Conservation (phyloP, 345 rosid genomes). For the Sisymbrium irio region DNA sequence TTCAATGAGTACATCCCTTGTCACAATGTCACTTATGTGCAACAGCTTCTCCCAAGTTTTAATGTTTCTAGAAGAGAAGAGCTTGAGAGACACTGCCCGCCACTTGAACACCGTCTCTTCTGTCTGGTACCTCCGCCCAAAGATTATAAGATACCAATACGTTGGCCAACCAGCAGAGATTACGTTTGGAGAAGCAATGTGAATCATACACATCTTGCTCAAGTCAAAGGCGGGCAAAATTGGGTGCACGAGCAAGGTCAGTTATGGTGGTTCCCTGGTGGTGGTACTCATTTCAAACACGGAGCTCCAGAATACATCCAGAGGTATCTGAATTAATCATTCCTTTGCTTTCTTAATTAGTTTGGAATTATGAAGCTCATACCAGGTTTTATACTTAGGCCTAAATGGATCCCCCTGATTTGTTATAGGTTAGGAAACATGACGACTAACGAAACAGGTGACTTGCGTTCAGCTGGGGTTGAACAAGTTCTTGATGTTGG, state of each 20-base stretch:
- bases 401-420: not conserved
- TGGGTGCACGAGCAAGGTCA: conserved; percentile 89
- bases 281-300: conserved; percentile 98
- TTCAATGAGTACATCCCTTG: conserved; percentile 92
- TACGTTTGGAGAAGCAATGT: conserved; percentile 95
- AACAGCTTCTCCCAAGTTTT: conserved; percentile 56
- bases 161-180: conserved; percentile 90
- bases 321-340: conserved; percentile 28
- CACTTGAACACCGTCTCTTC: conserved; percentile 70
- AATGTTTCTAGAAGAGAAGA: conserved; percentile 79
- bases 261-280: conserved; percentile 98
- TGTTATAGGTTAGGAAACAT: conserved; percentile 73
- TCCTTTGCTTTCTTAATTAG: not conserved
- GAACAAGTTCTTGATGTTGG: conserved; percentile 93
- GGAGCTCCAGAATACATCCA: conserved; percentile 93
- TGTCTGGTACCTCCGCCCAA: conserved; percentile 90
- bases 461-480: conserved; percentile 83
- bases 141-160: conserved; percentile 84
- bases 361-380: not conserved
- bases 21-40: conserved; percentile 66
- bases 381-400: not conserved
- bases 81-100: conserved; percentile 95
- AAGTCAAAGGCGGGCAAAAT: conserved; percentile 96
- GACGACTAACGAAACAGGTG: conserved; percentile 75
- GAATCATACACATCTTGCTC: conserved; percentile 92